Percentiles rank a stretch among this genome's conserved stretches.
These are phyloP conservation scores for Debaryomyces sp. DNA, from an alignment of 1,139 yeast genomes.

Conservation along the genomic window DNA sequence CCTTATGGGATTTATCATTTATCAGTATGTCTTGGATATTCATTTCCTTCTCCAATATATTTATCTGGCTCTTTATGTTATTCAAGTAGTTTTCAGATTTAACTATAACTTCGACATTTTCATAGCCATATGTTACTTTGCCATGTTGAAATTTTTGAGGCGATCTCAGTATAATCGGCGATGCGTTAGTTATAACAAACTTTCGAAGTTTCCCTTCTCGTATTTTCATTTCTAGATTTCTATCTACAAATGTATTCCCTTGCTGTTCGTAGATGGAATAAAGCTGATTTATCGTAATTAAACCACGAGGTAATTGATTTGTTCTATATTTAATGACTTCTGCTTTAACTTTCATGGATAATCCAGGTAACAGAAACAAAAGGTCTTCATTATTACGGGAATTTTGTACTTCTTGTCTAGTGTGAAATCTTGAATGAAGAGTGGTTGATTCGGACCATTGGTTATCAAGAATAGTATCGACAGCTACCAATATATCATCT, in stretches of 20 bases:
- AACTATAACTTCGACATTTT: constrained; percentile 44
- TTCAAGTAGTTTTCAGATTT: constrained; percentile 27
- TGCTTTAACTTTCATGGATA: constrained; percentile 38
- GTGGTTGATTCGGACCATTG: constrained; percentile 43
- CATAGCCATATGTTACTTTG: constrained; percentile 48
- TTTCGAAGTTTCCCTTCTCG: constrained; percentile 38
- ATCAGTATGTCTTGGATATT: neutral
- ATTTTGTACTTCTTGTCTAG: constrained; percentile 15
- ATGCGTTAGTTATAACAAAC: constrained; percentile 47
- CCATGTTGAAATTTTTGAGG: constrained; percentile 35
- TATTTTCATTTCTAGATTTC: constrained; percentile 36
- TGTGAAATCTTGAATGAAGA: constrained; percentile 26
- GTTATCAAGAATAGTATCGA: constrained; percentile 36
- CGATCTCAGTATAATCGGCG: constrained; percentile 47
- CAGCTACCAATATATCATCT: constrained; percentile 37
- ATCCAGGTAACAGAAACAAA: constrained; percentile 37
- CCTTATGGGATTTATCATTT: constrained; percentile 9
- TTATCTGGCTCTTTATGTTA: constrained; percentile 17
- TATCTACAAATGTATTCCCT: constrained; percentile 50
- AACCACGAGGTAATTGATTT: constrained; percentile 34
- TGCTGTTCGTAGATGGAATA: constrained; percentile 43
- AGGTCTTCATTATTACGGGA: constrained; percentile 27
- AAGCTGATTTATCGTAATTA: constrained; percentile 43
- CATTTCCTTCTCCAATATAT: constrained; percentile 7
- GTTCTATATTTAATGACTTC: constrained; percentile 40